Evolutionary conservation across 768 basidiomycete species (phyloP).

Genomic region (Kwoniella europaea): DNA sequence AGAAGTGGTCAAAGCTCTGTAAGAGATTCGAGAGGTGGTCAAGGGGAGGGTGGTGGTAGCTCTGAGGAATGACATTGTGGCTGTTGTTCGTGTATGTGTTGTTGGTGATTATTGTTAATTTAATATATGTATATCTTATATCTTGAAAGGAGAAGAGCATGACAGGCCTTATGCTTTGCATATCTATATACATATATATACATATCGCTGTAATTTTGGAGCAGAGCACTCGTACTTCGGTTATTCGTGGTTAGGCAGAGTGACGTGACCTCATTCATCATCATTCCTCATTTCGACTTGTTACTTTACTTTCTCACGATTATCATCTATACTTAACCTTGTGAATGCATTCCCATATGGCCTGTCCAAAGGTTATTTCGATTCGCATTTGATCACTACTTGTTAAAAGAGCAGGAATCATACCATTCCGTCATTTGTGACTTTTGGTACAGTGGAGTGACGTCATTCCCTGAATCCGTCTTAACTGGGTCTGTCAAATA

Average conservation of each 20-base stretch:
- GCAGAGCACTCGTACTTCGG: slow-evolving; percentile 1
- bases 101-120: neutral
- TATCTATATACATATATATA: too few relatives aligned
- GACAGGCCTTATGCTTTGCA: too few relatives aligned
- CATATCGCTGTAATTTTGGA: neutral
- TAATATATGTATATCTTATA: too few relatives aligned
- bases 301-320: neutral
- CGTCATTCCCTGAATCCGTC: slow-evolving; percentile 4
- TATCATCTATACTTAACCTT: too few relatives aligned
- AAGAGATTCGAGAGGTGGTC: slow-evolving; percentile 20
- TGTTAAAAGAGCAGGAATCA: too few relatives aligned
- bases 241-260: neutral
- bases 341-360: too few relatives aligned
- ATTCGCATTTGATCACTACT: too few relatives aligned
- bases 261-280: slow-evolving; percentile 17
- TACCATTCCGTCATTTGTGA: neutral
- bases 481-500: slow-evolving; percentile 1
- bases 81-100: slow-evolving; percentile 3
- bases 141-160: too few relatives aligned
- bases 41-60: slow-evolving; percentile 18
- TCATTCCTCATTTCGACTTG: neutral
- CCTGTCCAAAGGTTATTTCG: too few relatives aligned
- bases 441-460: neutral
- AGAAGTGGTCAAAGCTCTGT: slow-evolving; percentile 35
- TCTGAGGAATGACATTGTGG: slow-evolving; percentile 34